These are phyloP conservation scores for Thielaviopsis euricoi DNA, from an alignment of 2,329 filamentous ascomycete species.

Conservation along the genomic window DNA sequence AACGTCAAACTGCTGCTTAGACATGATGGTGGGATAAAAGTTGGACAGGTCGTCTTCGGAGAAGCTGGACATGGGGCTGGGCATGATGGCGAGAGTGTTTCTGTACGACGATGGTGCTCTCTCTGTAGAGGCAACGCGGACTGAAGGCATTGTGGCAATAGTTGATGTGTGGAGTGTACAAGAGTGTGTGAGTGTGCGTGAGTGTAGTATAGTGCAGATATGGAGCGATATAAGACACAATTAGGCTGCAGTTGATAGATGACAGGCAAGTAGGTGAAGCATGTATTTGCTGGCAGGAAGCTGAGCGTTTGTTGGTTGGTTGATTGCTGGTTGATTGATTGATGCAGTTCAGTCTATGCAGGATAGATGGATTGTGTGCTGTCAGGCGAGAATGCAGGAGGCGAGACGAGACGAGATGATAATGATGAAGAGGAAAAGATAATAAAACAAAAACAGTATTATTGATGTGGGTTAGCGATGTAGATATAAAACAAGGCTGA, in stretches of 20 bases:
- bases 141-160: constrained; percentile 2
- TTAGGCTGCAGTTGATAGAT: neutral
- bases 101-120: constrained; percentile 6
- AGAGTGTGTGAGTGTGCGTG: no score
- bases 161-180: neutral
- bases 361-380: neutral
- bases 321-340: no score
- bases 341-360: neutral
- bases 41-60: constrained; percentile 8
- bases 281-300: neutral
- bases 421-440: neutral
- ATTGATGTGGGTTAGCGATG: no score
- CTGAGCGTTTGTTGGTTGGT: neutral
- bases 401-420: neutral
- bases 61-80: constrained; percentile 13
- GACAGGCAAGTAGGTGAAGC: neutral
- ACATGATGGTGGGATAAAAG: constrained; percentile 8
- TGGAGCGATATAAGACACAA: neutral
- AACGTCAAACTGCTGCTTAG: constrained; percentile 1
- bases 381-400: neutral
- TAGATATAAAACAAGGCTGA: neutral
- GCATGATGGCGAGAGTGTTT: constrained; percentile 9
- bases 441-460: neutral
- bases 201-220: neutral
- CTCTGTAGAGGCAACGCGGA: constrained; percentile 6